Conservation (phyloP, 148 eudicot genomes). For the Mesembryanthemum crystallinum region DNA sequence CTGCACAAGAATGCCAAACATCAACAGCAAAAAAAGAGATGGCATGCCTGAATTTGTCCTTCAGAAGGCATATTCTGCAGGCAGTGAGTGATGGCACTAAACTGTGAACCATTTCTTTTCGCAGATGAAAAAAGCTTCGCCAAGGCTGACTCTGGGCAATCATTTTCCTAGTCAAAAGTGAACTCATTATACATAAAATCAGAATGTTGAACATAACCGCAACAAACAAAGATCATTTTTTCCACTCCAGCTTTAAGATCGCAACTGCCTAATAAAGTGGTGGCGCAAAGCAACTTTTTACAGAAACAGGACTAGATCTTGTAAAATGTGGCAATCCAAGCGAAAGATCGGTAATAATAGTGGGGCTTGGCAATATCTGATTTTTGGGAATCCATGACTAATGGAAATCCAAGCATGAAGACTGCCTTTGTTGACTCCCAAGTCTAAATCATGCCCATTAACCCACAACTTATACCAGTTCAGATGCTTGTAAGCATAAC, state of each 20-base stretch:
- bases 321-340: neutral
- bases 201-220: neutral
- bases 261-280: neutral
- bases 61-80: slow-evolving; percentile 74
- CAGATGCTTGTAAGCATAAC: neutral
- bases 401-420: neutral
- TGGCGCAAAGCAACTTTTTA: neutral
- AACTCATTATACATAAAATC: neutral
- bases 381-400: neutral
- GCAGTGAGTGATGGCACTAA: slow-evolving; percentile 45
- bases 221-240: neutral
- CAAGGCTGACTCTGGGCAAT: slow-evolving; percentile 71
- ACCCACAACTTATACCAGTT: neutral
- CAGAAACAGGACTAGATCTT: neutral
- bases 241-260: neutral
- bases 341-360: too few species aligned
- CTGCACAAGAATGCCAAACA: slow-evolving; percentile 7
- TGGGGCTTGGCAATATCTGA: neutral
- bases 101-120: slow-evolving; percentile 37
- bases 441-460: neutral
- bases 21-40: neutral
- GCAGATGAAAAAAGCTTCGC: slow-evolving; percentile 73
- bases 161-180: slow-evolving; percentile 52
- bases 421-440: neutral
- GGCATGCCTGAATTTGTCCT: slow-evolving; percentile 60